Evolutionary conservation across 2,329 filamentous ascomycete species (phyloP), one percentile per base, ranked within the genome.

Genomic region (Acephala macrosclerotiorum): DNA sequence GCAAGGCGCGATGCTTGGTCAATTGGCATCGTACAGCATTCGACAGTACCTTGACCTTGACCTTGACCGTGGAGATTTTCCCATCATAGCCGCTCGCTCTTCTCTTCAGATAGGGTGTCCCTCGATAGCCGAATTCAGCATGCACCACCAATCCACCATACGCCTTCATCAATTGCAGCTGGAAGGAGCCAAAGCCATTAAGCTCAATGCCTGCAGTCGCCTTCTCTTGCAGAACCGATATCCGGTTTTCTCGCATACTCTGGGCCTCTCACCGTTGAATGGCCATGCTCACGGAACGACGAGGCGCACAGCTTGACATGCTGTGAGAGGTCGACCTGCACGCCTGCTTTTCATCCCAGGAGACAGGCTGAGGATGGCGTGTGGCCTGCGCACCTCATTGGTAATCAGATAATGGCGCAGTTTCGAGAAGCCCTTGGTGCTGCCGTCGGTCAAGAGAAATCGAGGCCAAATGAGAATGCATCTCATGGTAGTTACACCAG

Each of bases 311-410:
- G 25, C 25, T 8, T 49, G 14, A 25, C 25, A 49, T 36, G 22
- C 26, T n/a, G 12, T 57, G 33, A 57, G 55, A 57, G 55, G 55
- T 57, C 33, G 51, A 20, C 25, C 51, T 56, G 51, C 51, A 56
- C 55, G 55, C 29, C 29, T 20, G 55, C 29, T 38, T 35, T 38
- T 35, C 33, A 57, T 57, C 55, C 55, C 33, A 20, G 55, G 29
- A 36, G 38, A 57, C 55, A 57, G 55, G 55, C 55, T 57, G 55
- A 36, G 55, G 18, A 57, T 55, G 51, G 51, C 51, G 25, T 55
- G 51, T 55, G 51, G 14, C 4, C 29, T 57, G 55, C 55, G n/a
- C 29, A 5, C 36, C 33, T 57, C 29, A 57, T 57, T 57, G 55
- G 55, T 57, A n/a, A 40, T 20, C 33, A 38, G 55, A 57, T 38